Percentiles rank a stretch among this genome's conserved stretches.
Evolutionary conservation across 805 yeast genomes (phyloP).

Genomic region (Starmerella roubikii): DNA sequence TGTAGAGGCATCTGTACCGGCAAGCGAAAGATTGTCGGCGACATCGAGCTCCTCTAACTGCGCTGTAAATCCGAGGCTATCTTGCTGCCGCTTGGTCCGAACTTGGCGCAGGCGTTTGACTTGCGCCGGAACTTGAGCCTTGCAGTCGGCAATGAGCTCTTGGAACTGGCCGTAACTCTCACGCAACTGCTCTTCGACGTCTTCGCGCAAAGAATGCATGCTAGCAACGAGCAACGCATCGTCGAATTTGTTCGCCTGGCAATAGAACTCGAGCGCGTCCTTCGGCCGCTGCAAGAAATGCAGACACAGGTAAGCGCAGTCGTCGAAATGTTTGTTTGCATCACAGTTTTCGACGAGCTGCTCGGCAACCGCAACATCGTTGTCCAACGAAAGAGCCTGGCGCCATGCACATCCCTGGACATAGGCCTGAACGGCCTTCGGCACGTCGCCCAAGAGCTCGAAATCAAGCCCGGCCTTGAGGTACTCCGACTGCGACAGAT

Average conservation of each 20-base stretch:
- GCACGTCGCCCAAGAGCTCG: slow-evolving; percentile 48
- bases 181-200: slow-evolving; percentile 49
- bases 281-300: slow-evolving; percentile 47
- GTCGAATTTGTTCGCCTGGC: slow-evolving; percentile 62
- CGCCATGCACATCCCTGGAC: slow-evolving; percentile 65
- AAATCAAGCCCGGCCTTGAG: slow-evolving; percentile 67
- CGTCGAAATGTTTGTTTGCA: slow-evolving; percentile 49
- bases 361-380: slow-evolving; percentile 37
- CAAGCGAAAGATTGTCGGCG: slow-evolving; percentile 88
- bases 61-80: slow-evolving; percentile 58
- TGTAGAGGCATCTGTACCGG: slow-evolving; percentile 87
- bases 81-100: slow-evolving; percentile 66
- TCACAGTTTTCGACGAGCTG: slow-evolving; percentile 45
- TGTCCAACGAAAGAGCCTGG: slow-evolving; percentile 57
- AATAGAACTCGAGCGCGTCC: slow-evolving; percentile 51
- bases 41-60: slow-evolving; percentile 31
- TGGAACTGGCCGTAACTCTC: slow-evolving; percentile 83
- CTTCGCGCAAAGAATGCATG: slow-evolving; percentile 28
- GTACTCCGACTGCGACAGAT: slow-evolving; percentile 44
- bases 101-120: slow-evolving; percentile 70
- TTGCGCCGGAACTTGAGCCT: slow-evolving; percentile 72
- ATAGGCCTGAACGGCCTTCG: slow-evolving; percentile 57
- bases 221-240: slow-evolving; percentile 59
- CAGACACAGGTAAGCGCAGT: slow-evolving; percentile 66
- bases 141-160: slow-evolving; percentile 87